phyloP scores from a whole-genome alignment of 805 yeast genomes.

The Saccharomycopsis microspora region DNA sequence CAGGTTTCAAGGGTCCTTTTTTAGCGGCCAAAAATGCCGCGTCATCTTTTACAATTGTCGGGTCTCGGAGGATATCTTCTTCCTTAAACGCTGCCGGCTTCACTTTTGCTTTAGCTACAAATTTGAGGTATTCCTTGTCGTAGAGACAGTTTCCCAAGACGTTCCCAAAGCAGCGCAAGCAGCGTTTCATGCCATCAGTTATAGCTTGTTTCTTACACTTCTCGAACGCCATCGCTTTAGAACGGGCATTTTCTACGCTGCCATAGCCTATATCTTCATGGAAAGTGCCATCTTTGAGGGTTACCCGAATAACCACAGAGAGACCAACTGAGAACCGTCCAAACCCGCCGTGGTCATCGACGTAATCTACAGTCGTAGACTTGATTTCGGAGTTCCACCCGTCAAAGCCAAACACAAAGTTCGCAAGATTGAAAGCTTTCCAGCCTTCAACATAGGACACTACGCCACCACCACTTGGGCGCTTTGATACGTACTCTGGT shows the following conservation, averaged over 20 bases:
- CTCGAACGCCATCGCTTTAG: conserved; percentile 69
- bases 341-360: conserved; percentile 41
- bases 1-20: not conserved
- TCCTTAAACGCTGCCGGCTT: conserved; percentile 23
- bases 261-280: conserved; percentile 85
- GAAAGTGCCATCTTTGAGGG: conserved; percentile 63
- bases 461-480: conserved; percentile 60
- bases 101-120: conserved; percentile 34
- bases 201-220: conserved; percentile 77
- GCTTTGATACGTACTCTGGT: conserved; percentile 64
- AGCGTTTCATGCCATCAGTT: conserved; percentile 73
- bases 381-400: conserved; percentile 75
- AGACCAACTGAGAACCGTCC: conserved; percentile 54
- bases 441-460: conserved; percentile 77
- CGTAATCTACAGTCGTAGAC: conserved; percentile 53
- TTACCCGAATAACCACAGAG: conserved; percentile 62
- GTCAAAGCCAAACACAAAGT: conserved; percentile 71
- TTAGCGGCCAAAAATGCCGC: not conserved
- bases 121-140: conserved; percentile 53
- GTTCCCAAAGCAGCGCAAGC: conserved; percentile 71
- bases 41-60: conserved; percentile 9
- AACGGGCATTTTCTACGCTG: conserved; percentile 62
- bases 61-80: conserved; percentile 23
- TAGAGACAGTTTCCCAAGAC: conserved; percentile 79
- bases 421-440: conserved; percentile 72